These are phyloP conservation scores for Lathyrus sativus DNA, from an alignment of 306 rosid species.

Conservation along the genomic window DNA sequence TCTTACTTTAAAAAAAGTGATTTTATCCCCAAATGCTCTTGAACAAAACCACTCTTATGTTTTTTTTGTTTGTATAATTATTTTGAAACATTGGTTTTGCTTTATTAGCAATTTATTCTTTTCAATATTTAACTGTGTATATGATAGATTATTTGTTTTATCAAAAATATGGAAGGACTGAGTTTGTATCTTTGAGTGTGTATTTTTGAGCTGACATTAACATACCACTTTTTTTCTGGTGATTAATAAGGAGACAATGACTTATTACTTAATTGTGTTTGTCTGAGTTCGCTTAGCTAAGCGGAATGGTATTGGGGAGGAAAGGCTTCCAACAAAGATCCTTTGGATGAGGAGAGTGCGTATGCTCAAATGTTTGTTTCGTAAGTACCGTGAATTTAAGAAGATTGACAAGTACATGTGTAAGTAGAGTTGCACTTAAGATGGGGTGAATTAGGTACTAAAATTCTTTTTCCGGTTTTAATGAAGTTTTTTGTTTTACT, in stretches of 20 bases:
- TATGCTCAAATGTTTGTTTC: conserved; percentile 87
- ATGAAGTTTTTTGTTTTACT: no score
- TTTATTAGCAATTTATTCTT: background rate
- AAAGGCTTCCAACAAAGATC: conserved; percentile 88
- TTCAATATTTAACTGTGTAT: background rate
- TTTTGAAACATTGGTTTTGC: background rate
- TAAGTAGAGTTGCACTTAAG: no score
- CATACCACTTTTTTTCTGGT: background rate
- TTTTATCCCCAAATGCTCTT: no score
- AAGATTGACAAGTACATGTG: conserved; percentile 97
- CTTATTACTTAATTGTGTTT: background rate
- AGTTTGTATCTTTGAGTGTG: background rate
- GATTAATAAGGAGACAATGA: background rate
- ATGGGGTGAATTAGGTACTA: no score
- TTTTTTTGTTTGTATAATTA: background rate
- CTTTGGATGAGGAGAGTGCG: conserved; percentile 99
- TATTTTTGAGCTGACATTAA: no score
- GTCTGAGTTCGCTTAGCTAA: conserved; percentile 57
- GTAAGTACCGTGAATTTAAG: conserved; percentile 88
- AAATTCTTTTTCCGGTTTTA: no score
- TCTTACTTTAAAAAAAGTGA: background rate
- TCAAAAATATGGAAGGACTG: background rate
- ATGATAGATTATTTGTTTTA: background rate
- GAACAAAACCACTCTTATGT: background rate
- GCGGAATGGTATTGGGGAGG: conserved; percentile 96